A percentile compares a stretch with the other conserved stretches of the same genome.
Conservation (phyloP, 371 early-diverging fungal species). For the Coemansia sp. region DNA sequence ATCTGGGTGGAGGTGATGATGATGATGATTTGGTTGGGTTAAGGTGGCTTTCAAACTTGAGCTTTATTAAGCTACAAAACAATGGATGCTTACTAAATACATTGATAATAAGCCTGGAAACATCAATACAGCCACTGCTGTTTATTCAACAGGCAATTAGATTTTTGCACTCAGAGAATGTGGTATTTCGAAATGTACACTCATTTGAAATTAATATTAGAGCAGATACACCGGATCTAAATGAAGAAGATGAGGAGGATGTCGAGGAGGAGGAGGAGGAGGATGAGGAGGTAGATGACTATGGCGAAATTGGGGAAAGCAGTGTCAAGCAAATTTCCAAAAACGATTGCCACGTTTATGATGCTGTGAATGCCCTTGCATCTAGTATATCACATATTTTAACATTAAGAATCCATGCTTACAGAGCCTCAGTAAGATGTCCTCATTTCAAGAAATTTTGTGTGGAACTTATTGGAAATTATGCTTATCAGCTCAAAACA, state of each 20-base stretch:
- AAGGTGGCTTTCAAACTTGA: neutral
- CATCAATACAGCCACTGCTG: neutral
- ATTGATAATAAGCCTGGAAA: neutral
- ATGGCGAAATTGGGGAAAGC: neutral
- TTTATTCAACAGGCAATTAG: neutral
- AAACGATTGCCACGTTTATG: neutral
- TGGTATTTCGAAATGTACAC: neutral
- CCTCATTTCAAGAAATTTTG: neutral
- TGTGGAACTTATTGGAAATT: neutral
- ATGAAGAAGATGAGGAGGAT: neutral
- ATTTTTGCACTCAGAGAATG: neutral
- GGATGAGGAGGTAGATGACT: neutral
- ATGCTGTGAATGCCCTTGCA: neutral
- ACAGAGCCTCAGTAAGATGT: too few relatives aligned
- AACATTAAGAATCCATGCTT: neutral
- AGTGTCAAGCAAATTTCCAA: neutral
- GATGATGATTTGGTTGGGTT: neutral
- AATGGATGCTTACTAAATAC: neutral
- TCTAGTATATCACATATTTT: neutral
- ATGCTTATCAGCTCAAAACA: neutral
- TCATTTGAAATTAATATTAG: neutral
- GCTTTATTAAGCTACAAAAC: conserved; percentile 2
- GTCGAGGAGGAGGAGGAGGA: neutral
- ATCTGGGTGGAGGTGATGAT: neutral
- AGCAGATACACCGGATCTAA: neutral